Evolutionary conservation across 176 grass and related monocot genomes (phyloP).

Genomic region (Melocanna baccifera): DNA sequence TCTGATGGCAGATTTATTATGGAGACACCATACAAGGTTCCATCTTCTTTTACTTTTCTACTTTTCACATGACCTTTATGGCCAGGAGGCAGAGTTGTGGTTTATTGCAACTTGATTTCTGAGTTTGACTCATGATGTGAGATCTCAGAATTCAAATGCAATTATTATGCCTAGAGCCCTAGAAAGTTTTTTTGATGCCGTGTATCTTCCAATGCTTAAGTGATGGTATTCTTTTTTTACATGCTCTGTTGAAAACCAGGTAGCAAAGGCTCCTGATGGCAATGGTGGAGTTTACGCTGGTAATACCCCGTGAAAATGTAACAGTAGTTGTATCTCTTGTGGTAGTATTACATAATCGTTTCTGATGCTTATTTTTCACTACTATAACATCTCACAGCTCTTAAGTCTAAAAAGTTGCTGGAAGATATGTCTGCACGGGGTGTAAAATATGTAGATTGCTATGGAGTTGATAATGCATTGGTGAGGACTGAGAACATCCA

Average conservation of each 20-base stretch:
- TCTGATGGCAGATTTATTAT: conserved; percentile 96
- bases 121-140: neutral
- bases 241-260: conserved; percentile 47
- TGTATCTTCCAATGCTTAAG: conserved; percentile 8
- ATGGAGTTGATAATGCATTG: conserved; percentile 91
- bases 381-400: conserved; percentile 40
- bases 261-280: conserved; percentile 96
- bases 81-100: neutral
- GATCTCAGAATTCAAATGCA: neutral
- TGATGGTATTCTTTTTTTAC: neutral
- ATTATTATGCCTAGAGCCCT: neutral
- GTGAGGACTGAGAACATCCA: conserved; percentile 50
- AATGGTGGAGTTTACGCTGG: conserved; percentile 96
- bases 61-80: neutral
- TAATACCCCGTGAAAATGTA: conserved; percentile 37
- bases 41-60: neutral
- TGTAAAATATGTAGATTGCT: conserved; percentile 92
- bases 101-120: neutral
- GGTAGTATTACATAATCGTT: neutral
- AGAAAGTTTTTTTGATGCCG: neutral
- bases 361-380: conserved; percentile 12
- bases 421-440: conserved; percentile 84
- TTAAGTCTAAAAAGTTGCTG: conserved; percentile 77
- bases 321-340: neutral
- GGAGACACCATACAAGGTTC: conserved; percentile 91